Evolutionary conservation across 345 rosid genomes (phyloP).

Genomic region (Brassica juncea): DNA sequence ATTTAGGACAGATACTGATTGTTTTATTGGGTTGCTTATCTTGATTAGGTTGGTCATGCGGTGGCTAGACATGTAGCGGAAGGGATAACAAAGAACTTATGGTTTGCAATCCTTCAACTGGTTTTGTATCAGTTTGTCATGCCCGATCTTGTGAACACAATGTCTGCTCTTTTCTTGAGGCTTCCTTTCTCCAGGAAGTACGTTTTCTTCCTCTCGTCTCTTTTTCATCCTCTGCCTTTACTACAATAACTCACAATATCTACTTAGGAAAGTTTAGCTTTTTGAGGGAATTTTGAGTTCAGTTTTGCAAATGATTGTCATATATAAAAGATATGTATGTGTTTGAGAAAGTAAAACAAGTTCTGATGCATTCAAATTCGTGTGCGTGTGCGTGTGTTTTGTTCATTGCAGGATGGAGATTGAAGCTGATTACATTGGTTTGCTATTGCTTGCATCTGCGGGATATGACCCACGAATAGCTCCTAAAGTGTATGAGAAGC

Average conservation of each 20-base stretch:
- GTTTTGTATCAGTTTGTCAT: conserved; percentile 68
- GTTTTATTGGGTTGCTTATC: conserved; percentile 15
- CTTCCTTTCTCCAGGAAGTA: conserved; percentile 95
- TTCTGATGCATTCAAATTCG: background rate
- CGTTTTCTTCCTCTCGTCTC: background rate
- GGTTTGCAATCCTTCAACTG: conserved; percentile 74
- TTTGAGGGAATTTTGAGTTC: background rate
- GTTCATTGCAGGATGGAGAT: conserved; percentile 77
- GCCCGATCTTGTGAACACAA: conserved; percentile 78
- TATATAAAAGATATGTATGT: background rate
- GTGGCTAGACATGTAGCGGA: conserved; percentile 90
- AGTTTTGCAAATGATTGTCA: background rate
- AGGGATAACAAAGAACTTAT: conserved; percentile 66
- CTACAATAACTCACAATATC: background rate
- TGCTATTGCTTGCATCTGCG: conserved; percentile 77
- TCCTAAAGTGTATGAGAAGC: conserved; percentile 76
- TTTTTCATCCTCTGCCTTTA: background rate
- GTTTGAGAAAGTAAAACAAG: conserved; percentile 3
- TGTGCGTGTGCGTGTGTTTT: conserved; percentile 23
- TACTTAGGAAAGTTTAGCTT: background rate
- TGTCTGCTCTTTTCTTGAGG: conserved; percentile 74
- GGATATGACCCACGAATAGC: conserved; percentile 91
- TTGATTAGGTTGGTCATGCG: conserved; percentile 78
- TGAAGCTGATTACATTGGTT: conserved; percentile 90
- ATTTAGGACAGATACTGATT: background rate